Evolutionary conservation across 495 filamentous ascomycete species (phyloP), one percentile per base, ranked within the genome.

Genomic region (Talaromyces proteolyticus): DNA sequence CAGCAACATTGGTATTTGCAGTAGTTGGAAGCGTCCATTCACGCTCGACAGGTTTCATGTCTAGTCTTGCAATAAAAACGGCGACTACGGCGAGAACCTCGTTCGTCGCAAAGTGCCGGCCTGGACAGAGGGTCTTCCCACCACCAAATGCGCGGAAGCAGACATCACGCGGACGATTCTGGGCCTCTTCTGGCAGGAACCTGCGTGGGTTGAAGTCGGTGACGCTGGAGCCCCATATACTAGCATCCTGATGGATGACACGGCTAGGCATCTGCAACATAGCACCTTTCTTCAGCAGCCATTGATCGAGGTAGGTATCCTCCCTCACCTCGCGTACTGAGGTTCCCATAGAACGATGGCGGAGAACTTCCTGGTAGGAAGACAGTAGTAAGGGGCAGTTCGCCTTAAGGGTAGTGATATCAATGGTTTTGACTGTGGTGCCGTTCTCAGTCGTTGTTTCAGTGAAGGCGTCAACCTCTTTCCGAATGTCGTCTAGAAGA

Each of bases 41-140:
- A 6, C 40, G 42, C 6, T 21, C 47, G n/a, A 16, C 25, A n/a
- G 50, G 47, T 14, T 39, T 23, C 34, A 65, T 50, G 40, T 68
- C 61, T 25, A 60, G 63, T 6, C 56, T 49, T 56, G 62, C 34
- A n/a, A 67, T 47, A n/a, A 68, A 51, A 29, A 56, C 50, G 17
- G 60, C 52, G 8, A 60, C 54, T n/a, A 61, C 37, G 6, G 52
- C 41, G 18, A 66, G 22, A 44, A 67, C 59, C 47, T 64, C 62
- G 40, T 55, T 59, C 12, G 58, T 60, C 20, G 62, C 66, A 52
- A 67, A 69, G 52, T 66, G 57, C 3, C 66, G 50, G 6, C 67
- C 67, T 8, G 64, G 67, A 57, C 66, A 70, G 21, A 65, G 44
- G 3, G 55, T 54, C 4, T 39, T 52, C 22, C 64, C 65, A 5